Conservation (phyloP, 805 yeast genomes). For the Wickerhamomyces queroliae region DNA sequence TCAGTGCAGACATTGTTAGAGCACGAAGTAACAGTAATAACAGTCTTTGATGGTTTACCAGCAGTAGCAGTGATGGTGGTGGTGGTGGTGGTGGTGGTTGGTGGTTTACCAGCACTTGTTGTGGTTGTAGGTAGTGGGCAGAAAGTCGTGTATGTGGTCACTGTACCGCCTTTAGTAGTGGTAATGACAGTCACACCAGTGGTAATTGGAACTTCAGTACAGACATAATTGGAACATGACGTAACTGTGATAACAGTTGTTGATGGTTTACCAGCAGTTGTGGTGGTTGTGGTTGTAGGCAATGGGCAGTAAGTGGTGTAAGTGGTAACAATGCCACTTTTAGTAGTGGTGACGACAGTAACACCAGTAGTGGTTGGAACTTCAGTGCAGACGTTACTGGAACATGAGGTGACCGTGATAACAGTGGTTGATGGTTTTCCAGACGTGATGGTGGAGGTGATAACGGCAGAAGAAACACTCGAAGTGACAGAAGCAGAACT, state of each 20-base stretch:
- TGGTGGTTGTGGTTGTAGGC: too few species aligned
- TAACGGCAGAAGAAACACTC: too few species aligned
- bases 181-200: too few species aligned
- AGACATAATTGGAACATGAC: not conserved
- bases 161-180: too few species aligned
- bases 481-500: too few species aligned
- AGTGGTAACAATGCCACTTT: slow-evolving; percentile 18
- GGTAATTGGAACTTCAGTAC: not conserved
- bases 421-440: not conserved
- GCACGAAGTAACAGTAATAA: not conserved
- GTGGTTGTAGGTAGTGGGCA: not conserved
- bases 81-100: too few species aligned
- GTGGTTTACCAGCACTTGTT: too few species aligned
- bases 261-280: not conserved
- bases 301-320: slow-evolving; percentile 11
- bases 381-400: slow-evolving; percentile 24
- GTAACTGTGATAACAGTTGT: not conserved
- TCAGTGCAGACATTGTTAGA: not conserved
- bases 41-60: too few species aligned
- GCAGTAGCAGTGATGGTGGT: too few species aligned
- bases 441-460: not conserved
- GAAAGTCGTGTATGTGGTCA: not conserved
- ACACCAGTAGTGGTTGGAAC: slow-evolving; percentile 27
- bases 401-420: slow-evolving; percentile 29
- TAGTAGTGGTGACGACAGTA: slow-evolving; percentile 28